Base-by-base conservation (phyloP, 2,329 filamentous ascomycete genomes). In the Pezicula rhizophila region DNA sequence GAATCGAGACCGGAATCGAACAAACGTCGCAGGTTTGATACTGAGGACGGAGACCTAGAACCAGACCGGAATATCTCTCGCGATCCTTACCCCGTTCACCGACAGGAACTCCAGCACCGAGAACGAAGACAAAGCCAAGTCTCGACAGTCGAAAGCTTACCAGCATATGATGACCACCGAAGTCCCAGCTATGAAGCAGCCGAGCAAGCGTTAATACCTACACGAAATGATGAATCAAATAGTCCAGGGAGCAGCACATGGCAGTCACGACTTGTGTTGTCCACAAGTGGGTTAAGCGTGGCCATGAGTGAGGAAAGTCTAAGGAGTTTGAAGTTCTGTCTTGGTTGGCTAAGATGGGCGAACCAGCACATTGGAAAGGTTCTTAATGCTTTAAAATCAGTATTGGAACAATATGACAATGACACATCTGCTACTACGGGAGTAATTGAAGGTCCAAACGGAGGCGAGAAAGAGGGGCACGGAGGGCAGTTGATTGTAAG, bases 241-340 rank as follows among this genome's bases (percentile, higher is more conserved):
- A 55, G 52, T 10, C 58, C 61, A 17, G 49, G 49, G 26, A 58
- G 64, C 4, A 61, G 66, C 5, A 65, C 60, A n/a, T 95, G 90
- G 89, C 88, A 87, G 52, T 88, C 87, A 10, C 83, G 90, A 12
- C 73, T 96, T 15, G 87, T 96, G 57, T 87, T 95, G 65, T 91
- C 89, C 5, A 96, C 92, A 0, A 95, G 90, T 1, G 92, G 90
- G 0, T 77, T 97, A 1, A 90, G 90, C 54, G 85, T 95, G 14
- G 90, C 93, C 1, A 89, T 99, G 78, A 95, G 87, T 60, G 86
- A 95, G 15, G 86, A 93, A 61, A 95, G 89, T 18, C 71, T 96
- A 8, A 80, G 84, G 45, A 93, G 86, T 52, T 72, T 99, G 38
- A 89, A 88, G 59, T 92, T 89, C 60, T 96, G 91, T 55, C 72